Base-by-base conservation (phyloP, 148 eudicot genomes). In the Rhododendron molle region DNA sequence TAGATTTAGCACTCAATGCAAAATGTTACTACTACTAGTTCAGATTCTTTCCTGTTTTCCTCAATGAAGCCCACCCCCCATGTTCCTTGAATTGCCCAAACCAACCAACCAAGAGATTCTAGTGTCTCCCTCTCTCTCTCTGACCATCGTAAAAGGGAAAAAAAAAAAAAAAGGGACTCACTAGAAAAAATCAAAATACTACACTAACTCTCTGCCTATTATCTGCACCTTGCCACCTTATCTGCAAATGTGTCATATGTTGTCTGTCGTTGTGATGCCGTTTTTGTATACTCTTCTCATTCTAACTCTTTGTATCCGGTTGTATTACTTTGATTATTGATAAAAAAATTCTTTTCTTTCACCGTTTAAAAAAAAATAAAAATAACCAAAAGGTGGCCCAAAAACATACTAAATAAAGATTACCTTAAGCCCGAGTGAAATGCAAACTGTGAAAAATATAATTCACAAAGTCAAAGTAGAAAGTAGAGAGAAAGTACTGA, bases 51-150 rank as follows among this genome's bases (percentile, higher is more conserved):
- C 46, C n/a, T 36, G 23, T 74, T 74, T 74, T 74, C 78, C 78
- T 38, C 26, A 74, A 74, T 15, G 77, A 65, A 65, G 11, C 72
- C 72, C n/a, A n/a, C n/a, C 71, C 13, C 46, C 78, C 78, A 74
- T 74, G 47, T 74, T 74, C 78, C 78, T 74, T 74, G 78, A 74
- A 36, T 74, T 74, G 78, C 78, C 43, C 43, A 74, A 74, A 74
- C 2, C 76, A 28, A 71, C 76, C 74, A 71, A 71, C 76, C 36
- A 30, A 13, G 18, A 28, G 2, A 13, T 71, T 71, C 38, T 30
- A 28, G 38, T 71, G 30, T 65, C 72, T 23, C 71, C 30, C 14
- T 8, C 13, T 8, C 3, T 65, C 72, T n/a, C 32, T 67, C 4
- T 67, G n/a, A n/a, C n/a, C 7, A 46, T 46, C 12, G 49, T 46